Evolutionary conservation across 257 asterid genomes (phyloP).

Genomic region (Primulina huaijiensis): DNA sequence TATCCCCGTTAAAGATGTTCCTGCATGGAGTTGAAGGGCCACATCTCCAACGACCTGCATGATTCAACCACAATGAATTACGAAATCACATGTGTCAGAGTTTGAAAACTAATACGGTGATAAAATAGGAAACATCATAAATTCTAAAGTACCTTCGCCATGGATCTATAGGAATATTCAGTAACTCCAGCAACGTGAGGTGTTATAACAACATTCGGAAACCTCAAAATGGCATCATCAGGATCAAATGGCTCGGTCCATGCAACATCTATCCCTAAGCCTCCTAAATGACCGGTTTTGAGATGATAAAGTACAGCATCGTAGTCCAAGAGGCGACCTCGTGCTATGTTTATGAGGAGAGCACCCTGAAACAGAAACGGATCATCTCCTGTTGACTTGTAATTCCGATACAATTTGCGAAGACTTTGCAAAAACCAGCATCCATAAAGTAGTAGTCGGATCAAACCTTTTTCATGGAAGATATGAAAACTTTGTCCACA

Average conservation of each 20-base stretch:
- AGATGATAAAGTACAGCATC: slow-evolving; percentile 65
- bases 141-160: slow-evolving; percentile 68
- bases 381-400: background rate
- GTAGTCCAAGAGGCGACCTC: slow-evolving; percentile 88
- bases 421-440: background rate
- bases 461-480: slow-evolving; percentile 87
- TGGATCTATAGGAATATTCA: slow-evolving; percentile 59
- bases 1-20: slow-evolving; percentile 53
- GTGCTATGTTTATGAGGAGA: slow-evolving; percentile 66
- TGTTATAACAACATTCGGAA: slow-evolving; percentile 79
- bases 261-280: slow-evolving; percentile 91
- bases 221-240: slow-evolving; percentile 62
- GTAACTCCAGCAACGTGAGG: slow-evolving; percentile 98
- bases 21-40: slow-evolving; percentile 67
- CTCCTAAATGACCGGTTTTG: slow-evolving; percentile 84
- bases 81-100: background rate
- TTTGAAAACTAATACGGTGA: background rate
- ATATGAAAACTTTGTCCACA: slow-evolving; percentile 59
- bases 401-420: background rate
- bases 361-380: slow-evolving; percentile 55
- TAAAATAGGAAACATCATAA: background rate
- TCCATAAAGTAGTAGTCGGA: background rate
- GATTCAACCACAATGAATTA: slow-evolving; percentile 16
- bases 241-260: slow-evolving; percentile 98
- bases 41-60: slow-evolving; percentile 78